Base-by-base conservation (phyloP, 2,329 filamentous ascomycete genomes). In the Ascocoryne sarcoides region DNA sequence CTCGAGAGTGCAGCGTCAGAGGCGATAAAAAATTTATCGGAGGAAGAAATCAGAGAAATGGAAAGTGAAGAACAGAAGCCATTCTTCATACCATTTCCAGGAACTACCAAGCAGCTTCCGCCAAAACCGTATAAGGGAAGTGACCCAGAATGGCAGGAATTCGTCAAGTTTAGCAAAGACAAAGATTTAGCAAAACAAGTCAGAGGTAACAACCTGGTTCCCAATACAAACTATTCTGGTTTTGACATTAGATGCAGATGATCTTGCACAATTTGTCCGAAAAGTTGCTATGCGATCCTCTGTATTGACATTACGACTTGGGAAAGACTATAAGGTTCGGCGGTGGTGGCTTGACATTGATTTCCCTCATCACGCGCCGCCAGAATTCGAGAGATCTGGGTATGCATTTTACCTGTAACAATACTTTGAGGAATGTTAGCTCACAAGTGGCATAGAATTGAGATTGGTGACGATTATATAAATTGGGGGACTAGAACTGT, bases 61-160 rank as follows among this genome's bases (percentile, higher is more conserved):
- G 62, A 66, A 16, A 62, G 69, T 32, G 62, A 66, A 2, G 65
- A 67, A 2, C 63, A 68, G 3, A 62, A 65, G 10, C 64, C 69
- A 14, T 60, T 68, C 2, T 82, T 82, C 45, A 68, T 84, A 5
- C 75, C 79, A 0, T 71, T 83, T 38, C 76, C 76, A 3, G 75
- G 76, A 32, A 76, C 73, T 2, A 73, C 67, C 1, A 67, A 66
- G 36, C 49, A 64, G 42, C 60, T 76, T 14, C 61, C 65, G 12
- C 65, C 69, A 20, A 55, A 60, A 20, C 71, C 70, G 2, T 81
- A 79, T 54, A 65, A 64, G 44, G 68, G 68, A 37, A 64, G 62
- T 18, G 76, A 81, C 49, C 77, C 78, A 2, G 80, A 84, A 57
- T 83, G 75, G 76, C 63, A 67, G 46, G 65, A 67, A 36, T 84